phyloP scores from a whole-genome alignment of 2,329 filamentous ascomycete species.

The Chaetoscypha palmicola region DNA sequence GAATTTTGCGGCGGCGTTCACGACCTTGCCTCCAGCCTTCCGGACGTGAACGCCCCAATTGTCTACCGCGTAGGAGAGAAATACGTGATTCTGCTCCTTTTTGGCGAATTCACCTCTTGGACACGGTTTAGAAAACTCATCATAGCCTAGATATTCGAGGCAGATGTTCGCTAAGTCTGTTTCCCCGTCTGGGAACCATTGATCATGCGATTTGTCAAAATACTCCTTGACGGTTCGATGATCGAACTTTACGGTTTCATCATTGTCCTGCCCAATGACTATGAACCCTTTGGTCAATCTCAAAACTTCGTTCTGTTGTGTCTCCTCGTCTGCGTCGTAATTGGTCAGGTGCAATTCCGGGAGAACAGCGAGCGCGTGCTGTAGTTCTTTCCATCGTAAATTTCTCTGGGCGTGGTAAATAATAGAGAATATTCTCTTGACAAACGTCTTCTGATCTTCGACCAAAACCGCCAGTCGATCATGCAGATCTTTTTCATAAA shows the following conservation, averaged over 20 bases:
- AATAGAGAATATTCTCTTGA: conserved; percentile 30
- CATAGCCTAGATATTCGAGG: conserved; percentile 11
- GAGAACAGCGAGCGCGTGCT: conserved; percentile 31
- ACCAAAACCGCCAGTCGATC: conserved; percentile 31
- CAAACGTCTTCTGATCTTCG: conserved; percentile 24
- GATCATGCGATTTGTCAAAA: conserved; percentile 7
- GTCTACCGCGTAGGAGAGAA: conserved; percentile 25
- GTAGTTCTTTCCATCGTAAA: conserved; percentile 27
- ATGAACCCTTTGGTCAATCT: conserved; percentile 15
- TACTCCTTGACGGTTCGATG: conserved; percentile 12
- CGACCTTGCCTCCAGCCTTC: conserved; percentile 8
- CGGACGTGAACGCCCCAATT: conserved; percentile 23
- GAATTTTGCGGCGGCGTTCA: conserved; percentile 8
- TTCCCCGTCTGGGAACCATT: conserved; percentile 12
- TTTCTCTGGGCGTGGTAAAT: conserved; percentile 26
- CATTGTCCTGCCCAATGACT: conserved; percentile 10
- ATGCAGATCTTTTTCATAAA: conserved; percentile 37
- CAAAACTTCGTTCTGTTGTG: conserved; percentile 14
- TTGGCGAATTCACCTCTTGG: conserved; percentile 11
- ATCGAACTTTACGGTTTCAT: conserved; percentile 12
- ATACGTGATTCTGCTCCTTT: conserved; percentile 11
- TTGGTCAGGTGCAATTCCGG: conserved; percentile 8
- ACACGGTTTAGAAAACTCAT: conserved; percentile 11
- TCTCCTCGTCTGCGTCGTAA: conserved; percentile 11
- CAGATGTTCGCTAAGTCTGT: conserved; percentile 10